Evolutionary conservation across 2,329 filamentous ascomycete genomes (phyloP).

Genomic region (Neofusicoccum parvum): DNA sequence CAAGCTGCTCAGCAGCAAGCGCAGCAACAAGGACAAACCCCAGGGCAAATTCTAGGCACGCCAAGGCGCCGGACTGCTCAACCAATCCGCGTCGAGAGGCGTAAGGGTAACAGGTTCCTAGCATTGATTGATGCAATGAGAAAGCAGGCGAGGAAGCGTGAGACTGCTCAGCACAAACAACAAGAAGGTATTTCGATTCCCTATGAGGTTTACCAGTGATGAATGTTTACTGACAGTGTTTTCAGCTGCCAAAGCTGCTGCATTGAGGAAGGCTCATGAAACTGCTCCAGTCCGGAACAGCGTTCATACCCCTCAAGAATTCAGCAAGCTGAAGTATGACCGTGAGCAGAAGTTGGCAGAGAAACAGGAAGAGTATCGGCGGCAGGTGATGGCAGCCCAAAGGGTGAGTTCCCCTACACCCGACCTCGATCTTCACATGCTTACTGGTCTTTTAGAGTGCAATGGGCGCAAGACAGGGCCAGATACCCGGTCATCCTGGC

Average conservation of each 20-base stretch:
- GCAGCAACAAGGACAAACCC: conserved; percentile 57
- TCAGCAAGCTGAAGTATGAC: conserved; percentile 86
- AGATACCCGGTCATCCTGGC: conserved; percentile 9
- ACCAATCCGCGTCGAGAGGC: conserved; percentile 82
- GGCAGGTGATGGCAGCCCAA: conserved; percentile 61
- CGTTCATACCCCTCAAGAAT: conserved; percentile 81
- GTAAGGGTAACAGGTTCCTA: conserved; percentile 82
- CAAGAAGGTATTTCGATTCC: conserved; percentile 62
- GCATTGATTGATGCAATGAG: conserved; percentile 92
- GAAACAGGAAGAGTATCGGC: conserved; percentile 61
- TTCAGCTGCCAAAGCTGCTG: conserved; percentile 61
- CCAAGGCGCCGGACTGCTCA: conserved; percentile 69
- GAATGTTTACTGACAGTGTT: conserved; percentile 15
- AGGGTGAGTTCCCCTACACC: conserved; percentile 42
- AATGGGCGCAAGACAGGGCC: conserved; percentile 38
- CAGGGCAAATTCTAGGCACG: conserved; percentile 52
- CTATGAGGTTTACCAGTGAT: background rate
- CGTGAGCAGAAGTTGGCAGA: conserved; percentile 70
- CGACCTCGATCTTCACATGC: background rate
- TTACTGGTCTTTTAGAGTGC: conserved; percentile 7
- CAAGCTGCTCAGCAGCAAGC: conserved; percentile 57
- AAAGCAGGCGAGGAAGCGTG: conserved; percentile 91
- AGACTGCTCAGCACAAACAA: conserved; percentile 82
- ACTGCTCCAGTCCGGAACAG: conserved; percentile 59
- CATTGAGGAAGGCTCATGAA: conserved; percentile 80